Base-by-base conservation (phyloP, 2,329 filamentous ascomycete genomes). In the Huntiella bhutanensis region DNA sequence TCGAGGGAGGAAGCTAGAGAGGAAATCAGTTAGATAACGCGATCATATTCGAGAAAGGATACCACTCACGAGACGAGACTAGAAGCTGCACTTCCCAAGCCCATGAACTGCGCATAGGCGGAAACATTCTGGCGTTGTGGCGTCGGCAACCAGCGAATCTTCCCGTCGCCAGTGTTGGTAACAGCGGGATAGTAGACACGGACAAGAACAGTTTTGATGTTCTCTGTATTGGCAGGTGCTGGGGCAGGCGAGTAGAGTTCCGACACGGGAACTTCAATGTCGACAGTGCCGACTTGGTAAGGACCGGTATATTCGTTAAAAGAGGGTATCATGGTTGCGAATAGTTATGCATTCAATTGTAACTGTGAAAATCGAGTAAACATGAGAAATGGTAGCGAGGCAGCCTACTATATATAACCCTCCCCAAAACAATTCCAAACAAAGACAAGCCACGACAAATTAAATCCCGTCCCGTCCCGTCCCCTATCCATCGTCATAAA, bases 131-230 rank as follows among this genome's bases (percentile, higher is more conserved):
- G 75, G 41, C 80, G 65, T 59, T 92, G 84, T 0, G 85, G 84
- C 6, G 71, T 68, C 0, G 83, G 83, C 45, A 92, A 69, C 84
- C 85, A 93, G 54, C 70, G 73, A 47, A 85, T 79, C 15, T 50
- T 50, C 7, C 67, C 67, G 54, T 73, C 73, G 55, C 73, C 67
- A 12, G 47, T 28, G 3, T 70, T 65, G 13, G 66, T 64, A 1
- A 65, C 62, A 16, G 79, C 77, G 1, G 85, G 85, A 58, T 92
- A 92, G 63, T 83, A 93, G 49, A 92, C 68, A 51, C 85, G 75
- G 59, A 84, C 91, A 48, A 82, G 78, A 19, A 92, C 68, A 1
- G 85, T 93, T 15, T 75, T 66, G 40, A 87, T 75, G 39, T 67
- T 65, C 47, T 62, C 60, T 4, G 74, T 69, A 43, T 70, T 67